A percentile compares a stretch with the other conserved stretches of the same genome.
Conservation (phyloP, 176 grass and related monocot species). For the Eragrostis curvula region DNA sequence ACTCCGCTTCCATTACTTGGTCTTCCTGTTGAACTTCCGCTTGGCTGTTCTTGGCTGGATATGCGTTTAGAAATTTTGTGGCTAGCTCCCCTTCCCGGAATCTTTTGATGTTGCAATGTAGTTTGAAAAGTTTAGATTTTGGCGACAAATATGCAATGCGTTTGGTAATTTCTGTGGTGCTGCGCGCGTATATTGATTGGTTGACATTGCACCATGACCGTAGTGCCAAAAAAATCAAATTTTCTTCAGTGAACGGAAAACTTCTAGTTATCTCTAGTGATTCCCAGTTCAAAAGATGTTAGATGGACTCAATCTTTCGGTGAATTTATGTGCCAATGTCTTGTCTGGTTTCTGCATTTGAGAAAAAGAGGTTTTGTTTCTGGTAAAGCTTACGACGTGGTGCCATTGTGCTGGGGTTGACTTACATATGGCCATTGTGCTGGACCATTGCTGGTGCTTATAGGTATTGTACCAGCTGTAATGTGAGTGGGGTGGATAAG, state of each 20-base stretch:
- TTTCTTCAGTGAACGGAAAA: slow-evolving; percentile 10
- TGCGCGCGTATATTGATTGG: neutral
- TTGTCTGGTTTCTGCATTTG: slow-evolving; percentile 25
- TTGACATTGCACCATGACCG: neutral
- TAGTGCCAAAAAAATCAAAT: slow-evolving; percentile 24
- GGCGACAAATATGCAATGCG: neutral
- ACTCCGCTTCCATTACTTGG: slow-evolving; percentile 2
- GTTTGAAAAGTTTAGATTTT: slow-evolving; percentile 23
- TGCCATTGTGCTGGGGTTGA: slow-evolving; percentile 44
- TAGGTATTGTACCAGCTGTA: slow-evolving; percentile 35
- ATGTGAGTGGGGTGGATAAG: slow-evolving; percentile 7
- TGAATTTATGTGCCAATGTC: neutral
- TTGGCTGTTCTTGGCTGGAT: neutral
- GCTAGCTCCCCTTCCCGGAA: neutral
- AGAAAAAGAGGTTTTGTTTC: neutral
- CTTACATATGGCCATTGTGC: slow-evolving; percentile 28
- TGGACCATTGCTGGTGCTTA: slow-evolving; percentile 37
- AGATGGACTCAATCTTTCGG: neutral
- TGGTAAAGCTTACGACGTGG: slow-evolving; percentile 4
- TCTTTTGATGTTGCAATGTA: slow-evolving; percentile 5
- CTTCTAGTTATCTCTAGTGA: slow-evolving; percentile 6
- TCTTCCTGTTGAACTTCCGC: neutral
- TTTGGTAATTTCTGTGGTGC: slow-evolving; percentile 25
- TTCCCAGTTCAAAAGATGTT: slow-evolving; percentile 12
- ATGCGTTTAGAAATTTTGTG: slow-evolving; percentile 28